phyloP scores from a whole-genome alignment of 176 grass and related monocot species.

The Aechmea fasciata region DNA sequence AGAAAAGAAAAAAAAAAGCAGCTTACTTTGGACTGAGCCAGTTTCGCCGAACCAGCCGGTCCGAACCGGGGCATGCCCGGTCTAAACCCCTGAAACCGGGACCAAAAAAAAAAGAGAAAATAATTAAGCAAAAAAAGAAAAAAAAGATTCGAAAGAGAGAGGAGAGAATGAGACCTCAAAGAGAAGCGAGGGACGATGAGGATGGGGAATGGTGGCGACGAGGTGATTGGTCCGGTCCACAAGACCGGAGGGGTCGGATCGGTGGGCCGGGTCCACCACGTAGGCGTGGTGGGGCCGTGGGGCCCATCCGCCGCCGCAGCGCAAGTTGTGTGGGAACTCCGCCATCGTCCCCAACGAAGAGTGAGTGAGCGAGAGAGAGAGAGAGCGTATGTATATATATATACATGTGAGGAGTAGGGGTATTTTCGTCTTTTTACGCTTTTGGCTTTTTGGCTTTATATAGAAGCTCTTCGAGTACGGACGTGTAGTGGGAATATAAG shows the following conservation, averaged over 20 bases:
- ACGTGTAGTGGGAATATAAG: background rate
- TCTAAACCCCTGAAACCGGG: background rate
- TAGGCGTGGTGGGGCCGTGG: background rate
- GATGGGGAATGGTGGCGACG: background rate
- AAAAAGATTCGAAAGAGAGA: background rate
- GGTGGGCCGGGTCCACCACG: constrained; percentile 1
- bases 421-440: background rate
- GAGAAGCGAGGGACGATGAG: background rate
- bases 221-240: no score
- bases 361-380: background rate
- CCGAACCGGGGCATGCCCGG: background rate
- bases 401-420: background rate
- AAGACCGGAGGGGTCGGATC: no score
- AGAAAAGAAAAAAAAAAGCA: no score
- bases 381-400: background rate
- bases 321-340: constrained; percentile 6
- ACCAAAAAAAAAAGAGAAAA: background rate
- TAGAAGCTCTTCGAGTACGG: background rate
- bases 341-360: background rate
- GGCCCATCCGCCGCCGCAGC: constrained; percentile 7
- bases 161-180: background rate
- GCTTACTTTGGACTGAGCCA: background rate
- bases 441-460: background rate
- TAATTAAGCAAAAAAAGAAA: background rate
- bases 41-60: background rate